Evolutionary conservation across 805 yeast genomes (phyloP).

Genomic region (Yarrowia deformans): DNA sequence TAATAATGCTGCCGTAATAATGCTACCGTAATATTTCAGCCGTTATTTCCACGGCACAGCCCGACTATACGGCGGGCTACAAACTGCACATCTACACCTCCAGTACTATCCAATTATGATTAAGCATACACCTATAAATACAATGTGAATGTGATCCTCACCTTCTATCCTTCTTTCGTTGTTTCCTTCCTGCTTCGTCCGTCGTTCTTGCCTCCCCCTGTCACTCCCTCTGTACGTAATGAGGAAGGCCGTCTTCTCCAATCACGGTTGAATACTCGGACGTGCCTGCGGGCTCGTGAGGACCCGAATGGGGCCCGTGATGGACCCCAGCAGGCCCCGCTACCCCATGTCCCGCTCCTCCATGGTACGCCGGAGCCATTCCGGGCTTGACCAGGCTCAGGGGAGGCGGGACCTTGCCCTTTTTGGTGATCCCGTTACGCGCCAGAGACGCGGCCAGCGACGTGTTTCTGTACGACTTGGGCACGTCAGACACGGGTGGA

Average conservation of each 20-base stretch:
- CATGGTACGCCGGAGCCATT: slow-evolving; percentile 4
- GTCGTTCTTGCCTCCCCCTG: too few species aligned
- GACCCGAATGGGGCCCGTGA: neutral
- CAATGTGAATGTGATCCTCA: slow-evolving; percentile 15
- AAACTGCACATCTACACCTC: too few species aligned
- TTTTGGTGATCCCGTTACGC: slow-evolving; percentile 25
- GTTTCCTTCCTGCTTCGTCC: too few species aligned
- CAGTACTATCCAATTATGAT: slow-evolving; percentile 24
- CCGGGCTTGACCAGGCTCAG: slow-evolving; percentile 23
- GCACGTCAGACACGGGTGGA: slow-evolving; percentile 10
- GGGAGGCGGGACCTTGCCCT: slow-evolving; percentile 31
- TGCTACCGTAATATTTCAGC: too few species aligned
- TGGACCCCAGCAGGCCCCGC: neutral
- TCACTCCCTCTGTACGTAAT: slow-evolving; percentile 32
- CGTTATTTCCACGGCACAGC: too few species aligned
- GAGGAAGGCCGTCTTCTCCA: slow-evolving; percentile 34
- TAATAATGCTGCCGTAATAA: too few species aligned
- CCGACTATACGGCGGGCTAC: too few species aligned
- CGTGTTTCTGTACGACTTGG: slow-evolving; percentile 31
- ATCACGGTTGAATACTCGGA: slow-evolving; percentile 24
- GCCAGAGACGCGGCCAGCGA: slow-evolving; percentile 35
- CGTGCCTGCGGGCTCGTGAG: slow-evolving; percentile 8
- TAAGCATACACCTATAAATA: slow-evolving; percentile 36
- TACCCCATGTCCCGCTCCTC: neutral
- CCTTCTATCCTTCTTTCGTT: neutral